Conservation (phyloP, 1,284 basidiomycete species). For the Marasmius tenuissimus region DNA sequence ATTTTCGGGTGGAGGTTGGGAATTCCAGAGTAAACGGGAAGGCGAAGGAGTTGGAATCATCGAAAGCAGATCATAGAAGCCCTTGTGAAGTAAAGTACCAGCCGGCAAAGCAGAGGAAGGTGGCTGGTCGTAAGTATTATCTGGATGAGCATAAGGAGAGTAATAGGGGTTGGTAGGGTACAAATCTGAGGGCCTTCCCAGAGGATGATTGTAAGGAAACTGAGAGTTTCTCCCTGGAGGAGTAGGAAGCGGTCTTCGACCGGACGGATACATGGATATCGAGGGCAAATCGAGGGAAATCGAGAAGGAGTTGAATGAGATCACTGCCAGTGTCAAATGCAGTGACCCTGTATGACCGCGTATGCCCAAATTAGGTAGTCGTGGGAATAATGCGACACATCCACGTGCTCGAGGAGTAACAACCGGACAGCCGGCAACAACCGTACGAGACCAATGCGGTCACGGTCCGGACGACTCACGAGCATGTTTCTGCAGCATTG, state of each 20-base stretch:
- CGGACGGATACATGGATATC: neutral
- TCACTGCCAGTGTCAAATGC: neutral
- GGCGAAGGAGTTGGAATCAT: constrained; percentile 72
- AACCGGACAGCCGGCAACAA: no score
- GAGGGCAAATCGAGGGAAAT: neutral
- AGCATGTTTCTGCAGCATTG: no score
- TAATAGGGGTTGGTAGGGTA: constrained; percentile 47
- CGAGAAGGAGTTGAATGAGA: neutral
- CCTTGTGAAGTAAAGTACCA: constrained; percentile 77
- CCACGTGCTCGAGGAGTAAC: no score
- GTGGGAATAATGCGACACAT: neutral
- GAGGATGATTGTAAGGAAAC: constrained; percentile 23
- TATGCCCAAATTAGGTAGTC: neutral
- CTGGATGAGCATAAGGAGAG: constrained; percentile 43
- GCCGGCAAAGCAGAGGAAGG: constrained; percentile 51
- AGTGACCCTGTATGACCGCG: no score
- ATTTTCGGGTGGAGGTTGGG: constrained; percentile 33
- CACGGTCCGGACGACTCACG: no score
- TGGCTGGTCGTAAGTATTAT: constrained; percentile 39
- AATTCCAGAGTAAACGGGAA: constrained; percentile 61
- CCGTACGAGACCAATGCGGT: no score
- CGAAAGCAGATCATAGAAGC: constrained; percentile 86
- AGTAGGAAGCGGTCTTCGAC: constrained; percentile 42
- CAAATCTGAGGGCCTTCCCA: constrained; percentile 30
- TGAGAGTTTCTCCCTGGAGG: constrained; percentile 31